Evolutionary conservation across 257 asterid genomes (phyloP).

Genomic region (Primulina huaijiensis): DNA sequence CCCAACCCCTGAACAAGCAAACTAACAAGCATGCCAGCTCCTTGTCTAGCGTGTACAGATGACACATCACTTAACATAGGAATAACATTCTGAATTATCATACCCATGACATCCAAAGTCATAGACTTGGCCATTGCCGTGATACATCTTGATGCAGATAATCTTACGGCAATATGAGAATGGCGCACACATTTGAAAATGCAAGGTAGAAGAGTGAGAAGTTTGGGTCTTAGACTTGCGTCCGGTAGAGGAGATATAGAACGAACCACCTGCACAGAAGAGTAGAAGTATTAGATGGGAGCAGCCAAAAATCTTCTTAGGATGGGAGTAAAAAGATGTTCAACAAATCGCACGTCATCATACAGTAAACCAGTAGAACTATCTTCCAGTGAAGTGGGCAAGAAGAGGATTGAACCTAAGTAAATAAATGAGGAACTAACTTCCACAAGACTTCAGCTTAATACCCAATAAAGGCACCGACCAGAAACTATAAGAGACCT

Average conservation of each 20-base stretch:
- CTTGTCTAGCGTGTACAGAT: conserved; percentile 94
- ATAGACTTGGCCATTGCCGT: conserved; percentile 93
- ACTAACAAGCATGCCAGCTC: conserved; percentile 99
- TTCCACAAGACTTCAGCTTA: neutral
- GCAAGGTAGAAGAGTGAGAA: conserved; percentile 85
- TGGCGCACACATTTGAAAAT: conserved; percentile 89
- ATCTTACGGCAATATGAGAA: conserved; percentile 85
- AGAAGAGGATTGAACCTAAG: conserved; percentile 8
- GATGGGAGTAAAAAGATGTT: conserved; percentile 2
- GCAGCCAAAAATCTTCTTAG: conserved; percentile 1
- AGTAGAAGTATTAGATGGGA: neutral
- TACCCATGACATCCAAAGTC: conserved; percentile 84
- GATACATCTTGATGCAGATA: conserved; percentile 89
- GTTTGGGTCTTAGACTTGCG: conserved; percentile 56
- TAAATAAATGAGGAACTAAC: conserved; percentile 1
- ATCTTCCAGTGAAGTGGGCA: conserved; percentile 17
- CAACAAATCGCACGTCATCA: conserved; percentile 1
- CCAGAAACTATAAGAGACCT: neutral
- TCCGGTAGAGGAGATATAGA: conserved; percentile 84
- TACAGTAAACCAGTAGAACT: neutral
- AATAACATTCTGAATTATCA: conserved; percentile 76
- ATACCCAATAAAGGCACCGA: conserved; percentile 7
- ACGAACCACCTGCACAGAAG: conserved; percentile 67
- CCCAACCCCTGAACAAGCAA: conserved; percentile 97
- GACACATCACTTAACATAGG: conserved; percentile 91